Evolutionary conservation across 768 basidiomycete genomes (phyloP), one percentile per base, ranked within the genome.

Genomic region (Phylloporus scabripes): DNA sequence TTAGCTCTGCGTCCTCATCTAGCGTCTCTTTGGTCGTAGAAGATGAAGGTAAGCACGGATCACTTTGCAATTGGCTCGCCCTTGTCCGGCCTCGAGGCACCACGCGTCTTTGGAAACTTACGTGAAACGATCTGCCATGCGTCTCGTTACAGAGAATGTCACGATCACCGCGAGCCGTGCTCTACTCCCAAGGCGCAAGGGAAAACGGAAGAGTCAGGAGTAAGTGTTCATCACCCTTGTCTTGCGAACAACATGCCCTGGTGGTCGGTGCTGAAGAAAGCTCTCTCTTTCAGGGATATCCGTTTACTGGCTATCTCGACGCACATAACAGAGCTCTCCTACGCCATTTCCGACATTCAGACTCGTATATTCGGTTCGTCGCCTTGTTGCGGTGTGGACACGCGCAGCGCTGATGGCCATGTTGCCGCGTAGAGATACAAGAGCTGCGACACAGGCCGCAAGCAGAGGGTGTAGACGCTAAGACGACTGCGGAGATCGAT

Each of bases 361-460:
- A 89, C 90, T 43, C 85, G 90, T 60, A 91, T 92, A 65, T 92
- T 92, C 59, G 90, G 89, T 90, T 64, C 49, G 65, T 61, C 18
- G 5, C 36, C 33, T 47, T 32, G 44, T 48, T 53, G 31, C 5
- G 21, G 50, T 45, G 28, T 49, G 40, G 4, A 18, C 32, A 24
- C 36, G 38, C 23, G 28, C 40, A 50, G 32, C 24, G 33, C 52
- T 62, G 52, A 66, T 36, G 14, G 8, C 21, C 42, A 29, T 50
- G 12, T 50, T 46, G 31, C 17, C 38, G 23, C 49, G 23, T 60
- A 93, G 92, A 93, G 70, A 92, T 94, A 44, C 90, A 95, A 68
- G 92, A 95, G 66, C 77, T 94, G 38, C 85, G 92, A 37, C 92
- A 95, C 70, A 89, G 86, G 59, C 84, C 86, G 15, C 85, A 88